A percentile compares a stretch with the other conserved stretches of the same genome.
These are phyloP conservation scores for Novymonas esmeraldas DNA, from an alignment of 208 protist genomes.

Conservation along the genomic window DNA sequence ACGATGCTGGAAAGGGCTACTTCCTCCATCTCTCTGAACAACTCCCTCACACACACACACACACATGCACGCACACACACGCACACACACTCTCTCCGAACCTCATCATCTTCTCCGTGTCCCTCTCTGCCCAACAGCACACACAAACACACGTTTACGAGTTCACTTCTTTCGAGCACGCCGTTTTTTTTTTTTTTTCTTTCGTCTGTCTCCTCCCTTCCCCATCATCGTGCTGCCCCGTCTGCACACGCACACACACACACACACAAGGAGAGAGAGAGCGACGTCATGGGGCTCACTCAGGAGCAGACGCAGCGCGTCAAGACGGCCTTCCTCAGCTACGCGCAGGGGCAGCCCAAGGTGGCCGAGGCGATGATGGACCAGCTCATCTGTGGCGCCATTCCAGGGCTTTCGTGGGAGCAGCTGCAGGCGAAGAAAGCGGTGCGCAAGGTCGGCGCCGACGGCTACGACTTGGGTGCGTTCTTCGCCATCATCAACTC, in stretches of 20 bases:
- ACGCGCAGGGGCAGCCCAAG: conserved; percentile 80
- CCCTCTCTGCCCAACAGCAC: too few relatives aligned
- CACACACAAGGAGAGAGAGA: conserved; percentile 5
- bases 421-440: conserved; percentile 79
- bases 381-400: conserved; percentile 88
- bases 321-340: conserved; percentile 89
- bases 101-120: too few relatives aligned
- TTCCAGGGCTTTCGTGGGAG: conserved; percentile 82
- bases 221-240: too few relatives aligned
- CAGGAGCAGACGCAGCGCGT: conserved; percentile 81
- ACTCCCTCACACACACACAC: too few relatives aligned
- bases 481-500: conserved; percentile 85
- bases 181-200: too few relatives aligned
- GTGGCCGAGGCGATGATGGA: conserved; percentile 87
- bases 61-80: too few relatives aligned
- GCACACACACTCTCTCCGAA: too few relatives aligned
- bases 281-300: conserved; percentile 65
- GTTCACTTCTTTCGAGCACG: too few relatives aligned
- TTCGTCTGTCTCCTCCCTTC: neutral
- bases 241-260: neutral
- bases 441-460: conserved; percentile 46
- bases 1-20: too few relatives aligned
- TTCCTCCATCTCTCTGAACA: too few relatives aligned
- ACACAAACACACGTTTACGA: too few relatives aligned
- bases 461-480: conserved; percentile 73